Percentiles rank a stretch among this genome's conserved stretches.
phyloP scores from a whole-genome alignment of 345 rosid species.

The Salix purpurea region DNA sequence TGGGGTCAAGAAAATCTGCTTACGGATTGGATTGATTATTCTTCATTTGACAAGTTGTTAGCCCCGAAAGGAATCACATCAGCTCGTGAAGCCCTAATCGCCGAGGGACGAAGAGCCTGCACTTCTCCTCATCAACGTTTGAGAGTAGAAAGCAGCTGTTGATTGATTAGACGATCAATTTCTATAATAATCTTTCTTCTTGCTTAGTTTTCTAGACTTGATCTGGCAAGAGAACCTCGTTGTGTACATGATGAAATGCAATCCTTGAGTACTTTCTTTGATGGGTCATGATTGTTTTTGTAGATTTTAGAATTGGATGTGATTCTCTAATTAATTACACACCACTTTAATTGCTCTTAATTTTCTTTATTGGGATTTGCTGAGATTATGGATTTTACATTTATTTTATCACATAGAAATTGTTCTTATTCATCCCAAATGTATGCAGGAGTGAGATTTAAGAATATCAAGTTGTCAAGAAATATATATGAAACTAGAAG shows the following conservation, averaged over 20 bases:
- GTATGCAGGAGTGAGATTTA: background rate
- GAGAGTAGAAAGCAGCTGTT: slow-evolving; percentile 43
- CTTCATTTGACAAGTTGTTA: slow-evolving; percentile 46
- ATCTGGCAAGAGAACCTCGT: no score
- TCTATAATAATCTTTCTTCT: background rate
- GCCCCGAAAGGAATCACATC: slow-evolving; percentile 47
- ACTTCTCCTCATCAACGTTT: slow-evolving; percentile 33
- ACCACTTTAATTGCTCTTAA: no score
- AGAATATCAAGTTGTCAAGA: no score
- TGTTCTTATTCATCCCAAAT: background rate
- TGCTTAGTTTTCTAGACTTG: background rate
- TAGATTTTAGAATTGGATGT: background rate
- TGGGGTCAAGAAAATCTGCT: slow-evolving; percentile 68
- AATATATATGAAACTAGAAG: no score
- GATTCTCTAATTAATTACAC: background rate
- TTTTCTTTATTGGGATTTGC: background rate
- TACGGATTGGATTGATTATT: slow-evolving; percentile 59
- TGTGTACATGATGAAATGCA: background rate
- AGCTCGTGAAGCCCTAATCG: slow-evolving; percentile 63
- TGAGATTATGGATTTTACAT: no score
- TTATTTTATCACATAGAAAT: background rate
- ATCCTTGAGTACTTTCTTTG: background rate
- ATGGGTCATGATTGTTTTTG: background rate
- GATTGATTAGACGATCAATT: background rate
- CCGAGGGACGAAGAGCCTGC: slow-evolving; percentile 26